Evolutionary conservation across 1,284 basidiomycete species (phyloP), one percentile per base, ranked within the genome.

Genomic region (Irpex sp.): DNA sequence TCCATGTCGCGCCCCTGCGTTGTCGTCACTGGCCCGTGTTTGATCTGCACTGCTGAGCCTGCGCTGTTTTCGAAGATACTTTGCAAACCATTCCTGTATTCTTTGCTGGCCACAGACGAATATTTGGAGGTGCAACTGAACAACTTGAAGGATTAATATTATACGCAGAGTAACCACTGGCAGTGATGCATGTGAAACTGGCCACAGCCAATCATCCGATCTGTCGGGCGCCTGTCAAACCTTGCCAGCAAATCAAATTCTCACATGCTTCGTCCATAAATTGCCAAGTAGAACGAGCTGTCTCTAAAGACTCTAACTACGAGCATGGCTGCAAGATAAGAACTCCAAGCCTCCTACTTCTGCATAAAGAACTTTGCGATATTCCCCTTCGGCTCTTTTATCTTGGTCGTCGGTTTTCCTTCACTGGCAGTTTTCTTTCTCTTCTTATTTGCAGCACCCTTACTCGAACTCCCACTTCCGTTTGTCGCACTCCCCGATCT

Each of bases 341-440:
- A 9, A 56, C 35, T 13, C 19, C 21, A 9, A 35, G 17, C 55
- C 58, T 47, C 17, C 68, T 72, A 72, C 63, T 72, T 74, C 57
- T 78, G 80, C 57, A 73, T 74, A 71, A 95, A 92, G 75, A 92
- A 95, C 68, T 84, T 88, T 66, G 91, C 90, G 68, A 95, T 94
- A 11, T 91, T 91, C 66, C 81, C 69, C 15, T 61, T 61, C 37
- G 51, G 7, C 61, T 76, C 71, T 61, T 70, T 71, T 67, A 71
- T 71, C 57, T 70, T 70, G 57, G 76, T 43, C 5, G 26, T 50
- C 36, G 21, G 33, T 36, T 61, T 61, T 5, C 57, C 53, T 31
- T 57, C 26, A 21, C 21, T 21, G 1, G 21, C 26, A 13, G 46
- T 13, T 78, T 68, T 79, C 79, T 66, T 74, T 69, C 68, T 70